phyloP scores from a whole-genome alignment of 169 alveolate genomes.

The Babesia ovis region DNA sequence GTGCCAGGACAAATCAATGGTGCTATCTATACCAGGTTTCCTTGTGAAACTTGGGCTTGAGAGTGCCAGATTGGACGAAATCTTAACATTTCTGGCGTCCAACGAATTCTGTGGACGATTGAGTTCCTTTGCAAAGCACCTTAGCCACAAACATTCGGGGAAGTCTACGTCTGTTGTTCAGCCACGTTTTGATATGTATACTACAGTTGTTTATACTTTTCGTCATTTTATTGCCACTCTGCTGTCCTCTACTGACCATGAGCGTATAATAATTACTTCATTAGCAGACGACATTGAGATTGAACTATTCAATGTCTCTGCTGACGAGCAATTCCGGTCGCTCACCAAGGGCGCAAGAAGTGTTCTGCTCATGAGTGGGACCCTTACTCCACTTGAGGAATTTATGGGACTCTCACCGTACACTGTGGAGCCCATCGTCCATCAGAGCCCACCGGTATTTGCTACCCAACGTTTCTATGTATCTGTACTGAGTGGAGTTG shows the following conservation, averaged over 20 bases:
- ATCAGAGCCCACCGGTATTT: constrained; percentile 55
- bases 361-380: constrained; percentile 63
- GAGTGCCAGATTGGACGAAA: constrained; percentile 29
- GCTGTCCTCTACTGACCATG: constrained; percentile 37
- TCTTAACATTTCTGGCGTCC: constrained; percentile 31
- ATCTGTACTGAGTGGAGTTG: constrained; percentile 25
- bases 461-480: constrained; percentile 30
- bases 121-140: constrained; percentile 32
- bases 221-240: constrained; percentile 31
- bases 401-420: constrained; percentile 40
- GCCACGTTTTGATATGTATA: not conserved
- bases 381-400: constrained; percentile 65
- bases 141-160: constrained; percentile 11
- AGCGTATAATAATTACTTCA: constrained; percentile 31
- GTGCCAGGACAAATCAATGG: not conserved
- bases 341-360: constrained; percentile 47
- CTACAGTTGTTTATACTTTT: constrained; percentile 26
- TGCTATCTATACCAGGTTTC: constrained; percentile 38
- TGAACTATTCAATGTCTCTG: constrained; percentile 39
- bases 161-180: not conserved
- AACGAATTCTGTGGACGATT: constrained; percentile 37
- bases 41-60: constrained; percentile 34
- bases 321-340: constrained; percentile 5
- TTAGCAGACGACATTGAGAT: constrained; percentile 1
- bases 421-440: constrained; percentile 25